Evolutionary conservation across 1,284 basidiomycete genomes (phyloP).

Genomic region (Laetiporus sulphureus): DNA sequence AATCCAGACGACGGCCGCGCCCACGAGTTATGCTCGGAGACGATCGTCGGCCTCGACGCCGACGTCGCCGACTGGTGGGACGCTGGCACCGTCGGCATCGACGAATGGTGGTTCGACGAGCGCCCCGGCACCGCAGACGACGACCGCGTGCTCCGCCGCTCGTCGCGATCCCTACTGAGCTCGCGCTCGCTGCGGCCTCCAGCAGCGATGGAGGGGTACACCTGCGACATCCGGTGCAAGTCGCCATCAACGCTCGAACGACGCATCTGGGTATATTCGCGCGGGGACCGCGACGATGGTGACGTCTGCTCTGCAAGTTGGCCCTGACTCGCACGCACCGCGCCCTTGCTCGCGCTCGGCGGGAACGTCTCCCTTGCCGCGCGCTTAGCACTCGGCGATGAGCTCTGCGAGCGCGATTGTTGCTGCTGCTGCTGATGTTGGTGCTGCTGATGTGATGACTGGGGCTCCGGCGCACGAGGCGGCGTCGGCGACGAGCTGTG

Average conservation of each 20-base stretch:
- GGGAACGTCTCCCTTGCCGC: conserved; percentile 10
- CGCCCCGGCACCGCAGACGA: conserved; percentile 6
- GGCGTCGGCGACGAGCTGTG: conserved; percentile 6
- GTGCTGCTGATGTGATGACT: too few species aligned
- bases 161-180: conserved; percentile 1
- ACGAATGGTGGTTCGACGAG: conserved; percentile 13
- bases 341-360: conserved; percentile 15
- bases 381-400: conserved; percentile 19
- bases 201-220: not conserved
- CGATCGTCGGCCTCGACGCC: too few species aligned
- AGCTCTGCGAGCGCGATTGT: conserved; percentile 22
- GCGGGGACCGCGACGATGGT: conserved; percentile 3
- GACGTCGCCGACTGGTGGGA: too few species aligned
- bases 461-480: not conserved
- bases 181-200: not conserved
- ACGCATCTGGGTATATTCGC: conserved; percentile 13
- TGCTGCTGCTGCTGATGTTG: conserved; percentile 9
- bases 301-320: not conserved
- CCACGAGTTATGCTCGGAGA: too few species aligned
- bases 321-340: conserved; percentile 13
- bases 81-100: conserved; percentile 12
- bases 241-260: conserved; percentile 15
- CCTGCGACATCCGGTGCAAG: conserved; percentile 4
- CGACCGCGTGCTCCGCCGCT: conserved; percentile 9
- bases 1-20: conserved; percentile 15